phyloP scores from a whole-genome alignment of 441 rosid genomes.

The Oxalis stricta region DNA sequence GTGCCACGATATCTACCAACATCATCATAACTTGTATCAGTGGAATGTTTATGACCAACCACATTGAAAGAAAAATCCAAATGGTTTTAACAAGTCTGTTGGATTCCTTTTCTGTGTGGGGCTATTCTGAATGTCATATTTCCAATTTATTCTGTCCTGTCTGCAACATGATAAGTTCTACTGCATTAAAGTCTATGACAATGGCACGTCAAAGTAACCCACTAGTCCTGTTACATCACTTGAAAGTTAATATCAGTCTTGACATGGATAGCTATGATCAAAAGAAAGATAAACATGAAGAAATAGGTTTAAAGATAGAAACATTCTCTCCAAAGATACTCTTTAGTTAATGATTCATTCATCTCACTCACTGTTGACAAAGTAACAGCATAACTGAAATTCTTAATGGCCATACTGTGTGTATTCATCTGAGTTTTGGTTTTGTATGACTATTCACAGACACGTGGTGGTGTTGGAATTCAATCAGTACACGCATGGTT shows the following conservation, averaged over 20 bases:
- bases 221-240: constrained; percentile 14
- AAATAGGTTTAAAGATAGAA: not conserved
- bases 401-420: not conserved
- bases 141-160: constrained; percentile 13
- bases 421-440: not conserved
- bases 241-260: not conserved
- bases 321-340: constrained; percentile 8
- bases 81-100: constrained; percentile 19
- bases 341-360: not conserved
- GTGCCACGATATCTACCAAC: constrained; percentile 52
- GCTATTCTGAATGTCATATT: constrained; percentile 12
- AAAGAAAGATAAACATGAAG: not conserved
- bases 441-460: constrained; percentile 28
- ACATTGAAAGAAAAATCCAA: constrained; percentile 25
- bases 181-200: constrained; percentile 7
- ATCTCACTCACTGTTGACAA: too few relatives aligned
- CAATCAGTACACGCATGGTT: constrained; percentile 58
- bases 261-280: constrained; percentile 5
- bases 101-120: constrained; percentile 29
- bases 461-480: constrained; percentile 47
- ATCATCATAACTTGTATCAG: constrained; percentile 36
- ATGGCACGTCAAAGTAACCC: constrained; percentile 14
- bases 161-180: constrained; percentile 6
- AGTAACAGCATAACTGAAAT: not conserved
- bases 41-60: constrained; percentile 40